These are phyloP conservation scores for Xylaria flabelliformis DNA, from an alignment of 495 filamentous ascomycete genomes.

Conservation along the genomic window DNA sequence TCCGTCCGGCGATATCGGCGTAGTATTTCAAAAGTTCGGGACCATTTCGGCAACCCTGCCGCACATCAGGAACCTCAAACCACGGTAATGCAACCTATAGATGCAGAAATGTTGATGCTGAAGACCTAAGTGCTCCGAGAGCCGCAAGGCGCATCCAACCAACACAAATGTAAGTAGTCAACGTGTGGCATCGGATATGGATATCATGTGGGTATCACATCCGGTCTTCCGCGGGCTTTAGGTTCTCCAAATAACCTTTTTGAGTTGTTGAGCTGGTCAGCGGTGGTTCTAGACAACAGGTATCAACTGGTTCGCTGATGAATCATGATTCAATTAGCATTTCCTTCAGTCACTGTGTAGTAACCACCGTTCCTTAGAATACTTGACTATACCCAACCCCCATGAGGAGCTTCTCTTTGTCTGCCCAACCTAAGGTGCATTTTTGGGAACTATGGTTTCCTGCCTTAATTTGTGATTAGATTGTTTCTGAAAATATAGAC, in stretches of 20 bases:
- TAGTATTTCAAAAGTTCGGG: neutral
- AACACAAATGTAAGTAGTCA: slow-evolving; percentile 1
- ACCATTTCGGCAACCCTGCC: slow-evolving; percentile 1
- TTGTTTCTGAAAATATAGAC: neutral
- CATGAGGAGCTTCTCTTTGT: neutral
- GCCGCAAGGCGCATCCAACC: neutral
- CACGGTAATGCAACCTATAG: neutral
- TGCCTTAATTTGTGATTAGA: neutral
- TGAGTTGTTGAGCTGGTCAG: neutral
- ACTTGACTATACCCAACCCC: neutral
- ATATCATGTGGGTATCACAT: slow-evolving; percentile 3
- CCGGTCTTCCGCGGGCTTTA: slow-evolving; percentile 10
- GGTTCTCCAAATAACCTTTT: slow-evolving; percentile 8
- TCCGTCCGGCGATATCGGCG: slow-evolving; percentile 27
- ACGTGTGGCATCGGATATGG: neutral
- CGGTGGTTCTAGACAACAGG: neutral
- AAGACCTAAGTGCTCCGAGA: slow-evolving; percentile 13
- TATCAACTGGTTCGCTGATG: neutral
- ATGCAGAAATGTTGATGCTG: neutral
- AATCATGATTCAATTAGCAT: neutral
- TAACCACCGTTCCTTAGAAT: neutral
- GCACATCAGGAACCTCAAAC: slow-evolving; percentile 7
- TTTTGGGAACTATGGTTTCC: neutral
- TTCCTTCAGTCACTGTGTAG: neutral
- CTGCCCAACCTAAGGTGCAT: neutral